phyloP scores from a whole-genome alignment of 768 basidiomycete species.

The Pulveroboletus sp. region DNA sequence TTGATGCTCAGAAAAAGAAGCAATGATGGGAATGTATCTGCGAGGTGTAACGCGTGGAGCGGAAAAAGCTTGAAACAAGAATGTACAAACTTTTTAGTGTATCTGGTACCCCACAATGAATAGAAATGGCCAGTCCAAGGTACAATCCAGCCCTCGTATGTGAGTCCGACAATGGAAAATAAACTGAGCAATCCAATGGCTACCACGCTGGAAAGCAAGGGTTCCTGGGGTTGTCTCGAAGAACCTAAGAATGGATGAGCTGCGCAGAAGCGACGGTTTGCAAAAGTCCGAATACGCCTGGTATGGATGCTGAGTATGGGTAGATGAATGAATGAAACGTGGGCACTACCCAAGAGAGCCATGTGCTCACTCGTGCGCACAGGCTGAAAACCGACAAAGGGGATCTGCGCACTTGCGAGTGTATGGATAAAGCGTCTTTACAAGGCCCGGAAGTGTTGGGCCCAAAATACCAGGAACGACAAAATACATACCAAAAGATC shows the following conservation, averaged over 20 bases:
- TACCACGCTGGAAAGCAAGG: slow-evolving; percentile 71
- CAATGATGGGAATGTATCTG: too few relatives aligned
- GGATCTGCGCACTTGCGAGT: slow-evolving; percentile 97
- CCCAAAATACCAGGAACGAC: neutral
- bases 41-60: too few relatives aligned
- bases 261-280: slow-evolving; percentile 95
- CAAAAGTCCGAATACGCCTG: slow-evolving; percentile 92
- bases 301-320: slow-evolving; percentile 8
- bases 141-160: slow-evolving; percentile 92
- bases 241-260: slow-evolving; percentile 87
- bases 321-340: neutral
- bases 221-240: slow-evolving; percentile 86
- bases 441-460: slow-evolving; percentile 12
- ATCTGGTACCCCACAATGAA: slow-evolving; percentile 99
- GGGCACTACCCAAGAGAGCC: slow-evolving; percentile 82
- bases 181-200: slow-evolving; percentile 70
- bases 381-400: slow-evolving; percentile 98
- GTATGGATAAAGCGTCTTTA: slow-evolving; percentile 84
- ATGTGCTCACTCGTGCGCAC: slow-evolving; percentile 97
- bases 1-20: too few relatives aligned
- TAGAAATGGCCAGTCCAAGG: slow-evolving; percentile 99
- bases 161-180: slow-evolving; percentile 72
- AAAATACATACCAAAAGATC: slow-evolving; percentile 43
- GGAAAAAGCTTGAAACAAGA: too few relatives aligned
- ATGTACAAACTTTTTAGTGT: too few relatives aligned